Percentiles rank a stretch among this genome's conserved stretches.
phyloP scores from a whole-genome alignment of 441 rosid species.

The Flueggea neowawraea region DNA sequence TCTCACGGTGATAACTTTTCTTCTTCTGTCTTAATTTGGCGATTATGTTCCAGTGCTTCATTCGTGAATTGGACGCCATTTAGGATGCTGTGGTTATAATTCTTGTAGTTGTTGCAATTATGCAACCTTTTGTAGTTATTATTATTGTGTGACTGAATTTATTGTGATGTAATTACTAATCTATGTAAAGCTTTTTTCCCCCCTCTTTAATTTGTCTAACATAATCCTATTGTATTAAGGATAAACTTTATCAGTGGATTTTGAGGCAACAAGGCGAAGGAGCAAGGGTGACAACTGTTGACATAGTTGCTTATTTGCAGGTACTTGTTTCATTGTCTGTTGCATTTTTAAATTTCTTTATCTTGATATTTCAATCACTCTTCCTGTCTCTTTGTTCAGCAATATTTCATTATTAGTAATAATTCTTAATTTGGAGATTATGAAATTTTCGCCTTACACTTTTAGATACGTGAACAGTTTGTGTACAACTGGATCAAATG shows the following conservation, averaged over 20 bases:
- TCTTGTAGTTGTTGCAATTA: too few species aligned
- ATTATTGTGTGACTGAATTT: not conserved
- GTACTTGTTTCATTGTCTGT: constrained; percentile 24
- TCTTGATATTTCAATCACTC: not conserved
- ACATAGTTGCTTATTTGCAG: constrained; percentile 70
- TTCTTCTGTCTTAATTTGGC: too few species aligned
- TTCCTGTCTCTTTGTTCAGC: not conserved
- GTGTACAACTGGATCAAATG: too few species aligned
- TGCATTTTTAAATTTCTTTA: not conserved
- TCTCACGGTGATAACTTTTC: too few species aligned
- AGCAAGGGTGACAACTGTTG: constrained; percentile 62
- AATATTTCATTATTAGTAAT: not conserved
- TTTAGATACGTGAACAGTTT: too few species aligned
- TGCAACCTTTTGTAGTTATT: not conserved
- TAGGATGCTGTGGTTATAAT: too few species aligned
- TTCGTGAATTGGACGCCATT: too few species aligned
- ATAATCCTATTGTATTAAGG: constrained; percentile 33
- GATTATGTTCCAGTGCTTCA: too few species aligned
- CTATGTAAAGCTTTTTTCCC: not conserved
- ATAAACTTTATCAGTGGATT: constrained; percentile 89
- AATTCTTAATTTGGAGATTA: too few species aligned
- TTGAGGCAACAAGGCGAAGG: constrained; percentile 89
- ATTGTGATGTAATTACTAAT: not conserved
- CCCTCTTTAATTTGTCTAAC: not conserved
- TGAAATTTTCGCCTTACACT: too few species aligned